A percentile compares a stretch with the other conserved stretches of the same genome.
Conservation (phyloP, 345 rosid species). For the Eucalyptus curtisii region DNA sequence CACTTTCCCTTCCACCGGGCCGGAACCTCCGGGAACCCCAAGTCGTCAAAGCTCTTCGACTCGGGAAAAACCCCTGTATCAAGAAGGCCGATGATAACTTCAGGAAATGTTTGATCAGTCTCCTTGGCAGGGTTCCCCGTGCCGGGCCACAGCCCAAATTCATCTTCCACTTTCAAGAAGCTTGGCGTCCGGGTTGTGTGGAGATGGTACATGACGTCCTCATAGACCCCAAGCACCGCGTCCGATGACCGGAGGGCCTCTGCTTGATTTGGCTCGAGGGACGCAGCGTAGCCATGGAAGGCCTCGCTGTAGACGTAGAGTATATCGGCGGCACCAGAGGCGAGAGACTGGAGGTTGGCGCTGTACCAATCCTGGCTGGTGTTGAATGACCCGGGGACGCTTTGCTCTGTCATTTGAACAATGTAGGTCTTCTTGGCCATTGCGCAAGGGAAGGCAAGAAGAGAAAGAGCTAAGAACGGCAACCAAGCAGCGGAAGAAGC, state of each 20-base stretch:
- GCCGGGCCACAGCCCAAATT: constrained; percentile 39
- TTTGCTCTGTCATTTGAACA: constrained; percentile 56
- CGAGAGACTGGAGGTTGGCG: constrained; percentile 38
- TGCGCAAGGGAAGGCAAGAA: background rate
- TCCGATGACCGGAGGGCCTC: constrained; percentile 34
- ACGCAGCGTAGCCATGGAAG: constrained; percentile 66
- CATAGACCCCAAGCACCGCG: constrained; percentile 52
- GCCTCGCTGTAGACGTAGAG: constrained; percentile 52
- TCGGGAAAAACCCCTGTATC: constrained; percentile 95
- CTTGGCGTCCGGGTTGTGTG: constrained; percentile 77
- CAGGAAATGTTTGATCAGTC: constrained; percentile 18
- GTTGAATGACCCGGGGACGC: constrained; percentile 33
- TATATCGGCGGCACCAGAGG: background rate
- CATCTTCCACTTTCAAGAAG: constrained; percentile 29
- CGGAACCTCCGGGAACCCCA: constrained; percentile 57
- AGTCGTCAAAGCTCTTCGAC: constrained; percentile 48
- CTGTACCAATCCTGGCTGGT: constrained; percentile 67
- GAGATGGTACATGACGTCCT: constrained; percentile 52
- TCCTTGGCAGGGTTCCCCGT: constrained; percentile 2
- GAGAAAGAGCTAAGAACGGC: background rate
- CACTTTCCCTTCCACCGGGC: constrained; percentile 63
- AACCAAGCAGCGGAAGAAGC: background rate
- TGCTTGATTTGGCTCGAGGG: constrained; percentile 40
- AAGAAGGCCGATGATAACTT: constrained; percentile 62
- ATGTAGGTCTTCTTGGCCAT: constrained; percentile 40